phyloP scores from a whole-genome alignment of 1,284 basidiomycete species.

The Laetiporus sulphureus region DNA sequence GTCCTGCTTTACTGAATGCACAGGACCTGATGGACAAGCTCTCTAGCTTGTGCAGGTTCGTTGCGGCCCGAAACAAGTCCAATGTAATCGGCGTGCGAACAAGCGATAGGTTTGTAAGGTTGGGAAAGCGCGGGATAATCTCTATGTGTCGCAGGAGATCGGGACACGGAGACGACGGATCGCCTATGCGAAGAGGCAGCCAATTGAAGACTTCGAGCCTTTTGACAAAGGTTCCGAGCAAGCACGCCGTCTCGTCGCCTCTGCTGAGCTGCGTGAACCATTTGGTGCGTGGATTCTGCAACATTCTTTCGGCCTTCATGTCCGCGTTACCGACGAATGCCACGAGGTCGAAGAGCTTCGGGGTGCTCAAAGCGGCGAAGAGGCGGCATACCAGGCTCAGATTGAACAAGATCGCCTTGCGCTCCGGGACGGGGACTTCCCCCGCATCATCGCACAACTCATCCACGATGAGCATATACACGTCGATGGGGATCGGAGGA shows the following conservation, averaged over 20 bases:
- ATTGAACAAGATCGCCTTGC: conserved; percentile 18
- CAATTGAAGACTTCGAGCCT: conserved; percentile 6
- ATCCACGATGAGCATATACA: conserved; percentile 12
- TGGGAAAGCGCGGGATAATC: conserved; percentile 5
- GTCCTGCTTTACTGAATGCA: neutral
- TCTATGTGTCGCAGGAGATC: conserved; percentile 2
- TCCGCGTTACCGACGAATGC: conserved; percentile 2
- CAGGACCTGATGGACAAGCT: conserved; percentile 11
- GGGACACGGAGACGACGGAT: neutral
- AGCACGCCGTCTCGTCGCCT: conserved; percentile 7
- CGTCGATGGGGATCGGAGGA: conserved; percentile 7
- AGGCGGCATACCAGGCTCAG: conserved; percentile 37
- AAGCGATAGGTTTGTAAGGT: conserved; percentile 4
- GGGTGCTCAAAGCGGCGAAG: conserved; percentile 27
- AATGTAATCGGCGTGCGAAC: conserved; percentile 3
- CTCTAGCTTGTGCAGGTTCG: conserved; percentile 1
- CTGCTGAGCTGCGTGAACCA: conserved; percentile 6
- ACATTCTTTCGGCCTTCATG: neutral
- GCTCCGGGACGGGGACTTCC: conserved; percentile 4
- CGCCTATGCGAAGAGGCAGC: neutral
- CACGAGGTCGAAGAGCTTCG: conserved; percentile 9
- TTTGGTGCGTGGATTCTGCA: neutral
- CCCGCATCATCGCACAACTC: conserved; percentile 4
- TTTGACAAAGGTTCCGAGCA: conserved; percentile 5
- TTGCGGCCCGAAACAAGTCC: conserved; percentile 5